Evolutionary conservation across 371 early-diverging fungal species (phyloP).

Genomic region (Mortierella sp.): DNA sequence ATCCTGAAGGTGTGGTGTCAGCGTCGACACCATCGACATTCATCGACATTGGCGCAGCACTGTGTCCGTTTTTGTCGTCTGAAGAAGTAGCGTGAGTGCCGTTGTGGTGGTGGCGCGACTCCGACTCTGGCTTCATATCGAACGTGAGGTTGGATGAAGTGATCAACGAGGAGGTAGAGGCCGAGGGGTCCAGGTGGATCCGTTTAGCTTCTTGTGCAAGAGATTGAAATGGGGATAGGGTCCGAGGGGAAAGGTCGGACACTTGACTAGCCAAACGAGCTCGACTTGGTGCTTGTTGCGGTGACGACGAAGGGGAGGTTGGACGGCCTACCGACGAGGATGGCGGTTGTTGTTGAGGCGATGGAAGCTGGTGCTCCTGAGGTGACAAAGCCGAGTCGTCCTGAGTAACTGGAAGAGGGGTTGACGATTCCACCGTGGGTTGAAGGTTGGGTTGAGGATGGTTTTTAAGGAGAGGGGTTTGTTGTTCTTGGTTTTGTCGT

Average conservation of each 20-base stretch:
- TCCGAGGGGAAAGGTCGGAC: slow-evolving; percentile 24
- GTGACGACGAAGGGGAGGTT: slow-evolving; percentile 2
- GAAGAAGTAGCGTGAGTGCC: slow-evolving; percentile 13
- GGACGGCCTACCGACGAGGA: not conserved
- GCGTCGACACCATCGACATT: slow-evolving; percentile 22
- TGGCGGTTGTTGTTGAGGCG: slow-evolving; percentile 7
- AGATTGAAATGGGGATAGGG: slow-evolving; percentile 10
- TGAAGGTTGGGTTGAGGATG: not conserved
- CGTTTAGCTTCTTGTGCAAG: slow-evolving; percentile 19
- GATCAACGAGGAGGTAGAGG: not conserved
- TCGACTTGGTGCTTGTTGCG: slow-evolving; percentile 11
- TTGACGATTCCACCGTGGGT: slow-evolving; percentile 6
- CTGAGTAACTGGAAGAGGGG: slow-evolving; percentile 14
- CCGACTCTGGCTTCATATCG: slow-evolving; percentile 40
- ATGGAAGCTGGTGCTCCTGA: slow-evolving; percentile 19
- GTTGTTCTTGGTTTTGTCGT: not conserved
- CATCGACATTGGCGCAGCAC: slow-evolving; percentile 17
- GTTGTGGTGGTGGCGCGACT: slow-evolving; percentile 20
- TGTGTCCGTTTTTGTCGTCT: slow-evolving; percentile 22
- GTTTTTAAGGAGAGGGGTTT: not conserved
- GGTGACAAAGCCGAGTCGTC: slow-evolving; percentile 38
- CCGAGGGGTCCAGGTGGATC: slow-evolving; percentile 19
- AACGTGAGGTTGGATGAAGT: not conserved
- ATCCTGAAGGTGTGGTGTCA: slow-evolving; percentile 37
- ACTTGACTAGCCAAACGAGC: slow-evolving; percentile 45